A percentile compares a stretch with the other conserved stretches of the same genome.
These are phyloP conservation scores for Arabidopsis hybrid DNA, from an alignment of 441 rosid species.

Conservation along the genomic window DNA sequence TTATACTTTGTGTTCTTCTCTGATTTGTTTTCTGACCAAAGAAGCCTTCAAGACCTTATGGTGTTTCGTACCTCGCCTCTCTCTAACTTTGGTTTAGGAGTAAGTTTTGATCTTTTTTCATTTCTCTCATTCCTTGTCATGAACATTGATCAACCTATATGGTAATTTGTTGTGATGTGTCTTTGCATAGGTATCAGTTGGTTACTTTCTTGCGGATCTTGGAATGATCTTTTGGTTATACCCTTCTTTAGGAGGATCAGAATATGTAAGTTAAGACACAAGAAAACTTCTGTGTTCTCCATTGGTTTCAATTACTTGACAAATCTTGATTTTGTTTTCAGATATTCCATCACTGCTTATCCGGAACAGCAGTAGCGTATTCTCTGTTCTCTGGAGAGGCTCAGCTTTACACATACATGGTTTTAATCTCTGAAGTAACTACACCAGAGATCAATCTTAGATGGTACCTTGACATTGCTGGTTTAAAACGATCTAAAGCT, in stretches of 20 bases:
- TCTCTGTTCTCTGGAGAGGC: conserved; percentile 74
- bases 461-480: conserved; percentile 65
- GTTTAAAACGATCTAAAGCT: conserved; percentile 62
- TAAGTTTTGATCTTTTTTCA: conserved; percentile 34
- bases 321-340: conserved; percentile 19
- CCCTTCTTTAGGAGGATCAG: conserved; percentile 76
- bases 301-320: conserved; percentile 11
- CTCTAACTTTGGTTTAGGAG: conserved; percentile 48
- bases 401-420: conserved; percentile 72
- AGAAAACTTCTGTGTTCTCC: conserved; percentile 6
- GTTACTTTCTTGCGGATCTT: conserved; percentile 69
- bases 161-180: conserved; percentile 1
- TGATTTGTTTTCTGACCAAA: conserved; percentile 58
- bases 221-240: conserved; percentile 70
- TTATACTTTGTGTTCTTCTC: conserved; percentile 70
- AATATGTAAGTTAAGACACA: conserved; percentile 60
- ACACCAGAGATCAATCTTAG: conserved; percentile 68
- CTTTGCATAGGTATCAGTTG: conserved; percentile 61
- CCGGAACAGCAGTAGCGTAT: conserved; percentile 59
- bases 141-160: neutral
- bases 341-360: conserved; percentile 64
- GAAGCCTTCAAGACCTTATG: conserved; percentile 44
- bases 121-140: neutral
- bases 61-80: conserved; percentile 53
- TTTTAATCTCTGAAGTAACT: conserved; percentile 65